phyloP scores from a whole-genome alignment of 192 early-diverging fungal species.

The Funneliformis mosseae region DNA sequence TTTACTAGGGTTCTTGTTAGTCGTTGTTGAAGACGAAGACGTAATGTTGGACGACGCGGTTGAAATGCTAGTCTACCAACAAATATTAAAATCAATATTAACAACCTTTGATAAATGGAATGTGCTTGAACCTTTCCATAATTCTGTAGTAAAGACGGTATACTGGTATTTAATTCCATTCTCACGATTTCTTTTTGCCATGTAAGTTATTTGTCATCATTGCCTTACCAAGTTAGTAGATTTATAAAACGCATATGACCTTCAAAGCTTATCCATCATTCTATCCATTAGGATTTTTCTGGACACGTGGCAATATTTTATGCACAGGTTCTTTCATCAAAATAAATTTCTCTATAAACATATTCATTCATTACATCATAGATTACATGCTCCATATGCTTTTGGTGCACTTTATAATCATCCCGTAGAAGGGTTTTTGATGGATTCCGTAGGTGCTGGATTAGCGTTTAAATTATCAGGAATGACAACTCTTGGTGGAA shows the following conservation, averaged over 20 bases:
- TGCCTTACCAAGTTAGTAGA: not conserved
- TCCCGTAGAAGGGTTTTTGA: slow-evolving; percentile 74
- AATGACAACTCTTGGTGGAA: slow-evolving; percentile 68
- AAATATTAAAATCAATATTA: not conserved
- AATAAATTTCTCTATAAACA: slow-evolving; percentile 71
- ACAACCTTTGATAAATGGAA: not conserved
- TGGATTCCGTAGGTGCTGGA: slow-evolving; percentile 71
- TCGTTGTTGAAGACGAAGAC: slow-evolving; percentile 33
- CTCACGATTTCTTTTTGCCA: slow-evolving; percentile 51
- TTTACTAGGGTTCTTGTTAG: slow-evolving; percentile 39
- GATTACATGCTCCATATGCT: slow-evolving; percentile 74
- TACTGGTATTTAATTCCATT: slow-evolving; percentile 42
- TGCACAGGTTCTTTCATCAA: slow-evolving; percentile 73
- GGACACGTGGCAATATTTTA: slow-evolving; percentile 68
- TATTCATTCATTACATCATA: slow-evolving; percentile 77
- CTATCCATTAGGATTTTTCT: slow-evolving; percentile 45
- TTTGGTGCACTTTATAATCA: slow-evolving; percentile 86
- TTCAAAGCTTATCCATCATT: not conserved
- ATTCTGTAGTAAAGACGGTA: slow-evolving; percentile 10
- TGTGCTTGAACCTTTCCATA: not conserved
- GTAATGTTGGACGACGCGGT: slow-evolving; percentile 7
- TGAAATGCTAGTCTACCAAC: not conserved
- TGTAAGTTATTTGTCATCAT: slow-evolving; percentile 41
- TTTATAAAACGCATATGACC: not conserved
- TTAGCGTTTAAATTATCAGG: slow-evolving; percentile 64